Conservation (phyloP, 169 alveolate species). For the Plasmodium yoelii region DNA sequence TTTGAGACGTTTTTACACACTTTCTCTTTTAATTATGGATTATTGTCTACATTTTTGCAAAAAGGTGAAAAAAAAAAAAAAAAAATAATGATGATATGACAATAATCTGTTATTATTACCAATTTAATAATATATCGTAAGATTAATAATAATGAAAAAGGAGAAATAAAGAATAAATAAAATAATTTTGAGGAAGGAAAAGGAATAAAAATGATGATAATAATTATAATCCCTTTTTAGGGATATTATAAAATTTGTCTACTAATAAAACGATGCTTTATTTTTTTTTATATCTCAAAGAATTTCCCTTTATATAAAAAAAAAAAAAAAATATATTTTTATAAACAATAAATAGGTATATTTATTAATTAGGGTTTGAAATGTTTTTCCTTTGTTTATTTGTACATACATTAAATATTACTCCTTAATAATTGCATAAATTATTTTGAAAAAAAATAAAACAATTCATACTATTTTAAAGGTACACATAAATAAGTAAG, state of each 20-base stretch:
- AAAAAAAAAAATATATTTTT: neutral
- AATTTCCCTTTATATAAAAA: neutral
- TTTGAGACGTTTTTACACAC: neutral
- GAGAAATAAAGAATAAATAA: no score
- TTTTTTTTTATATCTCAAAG: neutral
- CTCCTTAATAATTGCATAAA: no score
- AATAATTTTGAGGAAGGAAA: no score
- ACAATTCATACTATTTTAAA: no score
- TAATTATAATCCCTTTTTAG: neutral
- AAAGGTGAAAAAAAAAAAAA: conserved; percentile 13
- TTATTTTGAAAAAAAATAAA: no score
- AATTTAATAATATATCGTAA: no score
- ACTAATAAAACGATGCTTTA: neutral
- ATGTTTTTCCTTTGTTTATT: neutral
- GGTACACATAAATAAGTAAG: no score
- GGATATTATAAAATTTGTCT: conserved; percentile 3
- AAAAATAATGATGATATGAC: neutral
- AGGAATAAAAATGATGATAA: no score
- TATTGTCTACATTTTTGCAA: conserved; percentile 20
- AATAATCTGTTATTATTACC: neutral
- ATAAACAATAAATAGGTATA: neutral
- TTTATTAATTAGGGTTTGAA: no score
- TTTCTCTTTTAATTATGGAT: neutral
- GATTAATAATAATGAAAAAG: no score
- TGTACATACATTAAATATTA: conserved; percentile 6